Conservation (phyloP, 106 monocot species). For the Allium sativum region DNA sequence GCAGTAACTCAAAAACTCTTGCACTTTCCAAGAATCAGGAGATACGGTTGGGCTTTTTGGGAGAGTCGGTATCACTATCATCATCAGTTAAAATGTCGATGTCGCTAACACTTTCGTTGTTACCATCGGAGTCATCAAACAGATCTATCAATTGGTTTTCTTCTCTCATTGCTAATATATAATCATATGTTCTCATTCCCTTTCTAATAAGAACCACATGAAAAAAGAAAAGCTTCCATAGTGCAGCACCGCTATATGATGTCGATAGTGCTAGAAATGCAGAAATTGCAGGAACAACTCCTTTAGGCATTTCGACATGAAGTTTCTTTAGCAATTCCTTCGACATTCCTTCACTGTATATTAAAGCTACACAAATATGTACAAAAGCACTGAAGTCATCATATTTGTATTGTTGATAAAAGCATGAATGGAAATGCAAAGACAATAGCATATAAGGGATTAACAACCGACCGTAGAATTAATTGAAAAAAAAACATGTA, state of each 20-base stretch:
- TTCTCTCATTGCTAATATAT: slow-evolving; percentile 94
- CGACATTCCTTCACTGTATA: slow-evolving; percentile 37
- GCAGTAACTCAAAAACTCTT: too few species aligned
- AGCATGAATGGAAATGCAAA: too few species aligned
- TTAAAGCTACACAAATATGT: too few species aligned
- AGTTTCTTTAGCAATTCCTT: slow-evolving; percentile 48
- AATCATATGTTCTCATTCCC: slow-evolving; percentile 99
- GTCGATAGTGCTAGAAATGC: slow-evolving; percentile 48
- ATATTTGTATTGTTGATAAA: too few species aligned
- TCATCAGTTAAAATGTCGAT: slow-evolving; percentile 35
- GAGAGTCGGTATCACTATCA: slow-evolving; percentile 49
- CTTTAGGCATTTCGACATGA: slow-evolving; percentile 51
- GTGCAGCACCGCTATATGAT: slow-evolving; percentile 54
- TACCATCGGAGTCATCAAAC: slow-evolving; percentile 54
- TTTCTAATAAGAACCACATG: slow-evolving; percentile 92
- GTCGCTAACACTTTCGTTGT: slow-evolving; percentile 57
- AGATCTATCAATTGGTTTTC: slow-evolving; percentile 43
- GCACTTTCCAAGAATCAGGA: slow-evolving; percentile 48
- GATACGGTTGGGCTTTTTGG: slow-evolving; percentile 33
- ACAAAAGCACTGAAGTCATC: too few species aligned
- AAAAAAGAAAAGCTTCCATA: slow-evolving; percentile 92
- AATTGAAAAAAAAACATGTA: too few species aligned
- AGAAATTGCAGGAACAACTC: slow-evolving; percentile 54
- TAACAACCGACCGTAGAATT: too few species aligned
- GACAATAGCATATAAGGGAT: too few species aligned